Base-by-base conservation (phyloP, 345 rosid species). In the Kandelia obovata region DNA sequence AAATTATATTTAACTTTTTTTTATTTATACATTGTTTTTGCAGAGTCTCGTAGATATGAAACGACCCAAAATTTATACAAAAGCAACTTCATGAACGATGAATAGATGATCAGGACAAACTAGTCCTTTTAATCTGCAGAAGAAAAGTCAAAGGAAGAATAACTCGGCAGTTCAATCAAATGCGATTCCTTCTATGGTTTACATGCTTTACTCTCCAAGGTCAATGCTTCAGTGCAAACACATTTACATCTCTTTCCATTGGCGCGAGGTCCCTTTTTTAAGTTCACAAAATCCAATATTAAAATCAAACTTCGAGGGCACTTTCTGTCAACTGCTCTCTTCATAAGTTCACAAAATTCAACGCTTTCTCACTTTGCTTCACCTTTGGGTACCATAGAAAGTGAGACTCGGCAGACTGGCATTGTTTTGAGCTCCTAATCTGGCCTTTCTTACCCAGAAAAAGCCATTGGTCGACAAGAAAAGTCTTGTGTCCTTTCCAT, bases 351-450 rank as follows among this genome's bases (percentile, higher is more conserved):
- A 37, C 43, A 19, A 64, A 68, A 68, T 68, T 57, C 39, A 16
- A 26, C 4, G 35, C 53, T 43, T 34, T 49, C 51, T 39, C 31
- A 4, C 5, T 16, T 49, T 30, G 11, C 25, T 2, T 19, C 20
- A 1, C n/a, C 3, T 4, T 1, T 26, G 15, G 28, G 5, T 7
- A 32, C 7, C 0, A 1, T 28, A 30, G 28, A 3, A 25, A 31
- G 30, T 49, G 73, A 21, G 73, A 69, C 66, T 69, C 66, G 73
- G 73, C 66, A 59, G 16, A 32, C 30, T 28, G 13, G 47, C n/a
- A 10, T 10, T 9, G 8, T 8, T 64, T 47, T 27, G 5, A 28
- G 8, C 58, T 51, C n/a, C 7, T 9, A 51, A 9, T 6, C 13
- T 32, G 15, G 49, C 26, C 53, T 70, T 31, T 62, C 58, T 21